A percentile compares a stretch with the other conserved stretches of the same genome.
Evolutionary conservation across 2,329 filamentous ascomycete genomes (phyloP).

Genomic region (Nannizzia gypsea): DNA sequence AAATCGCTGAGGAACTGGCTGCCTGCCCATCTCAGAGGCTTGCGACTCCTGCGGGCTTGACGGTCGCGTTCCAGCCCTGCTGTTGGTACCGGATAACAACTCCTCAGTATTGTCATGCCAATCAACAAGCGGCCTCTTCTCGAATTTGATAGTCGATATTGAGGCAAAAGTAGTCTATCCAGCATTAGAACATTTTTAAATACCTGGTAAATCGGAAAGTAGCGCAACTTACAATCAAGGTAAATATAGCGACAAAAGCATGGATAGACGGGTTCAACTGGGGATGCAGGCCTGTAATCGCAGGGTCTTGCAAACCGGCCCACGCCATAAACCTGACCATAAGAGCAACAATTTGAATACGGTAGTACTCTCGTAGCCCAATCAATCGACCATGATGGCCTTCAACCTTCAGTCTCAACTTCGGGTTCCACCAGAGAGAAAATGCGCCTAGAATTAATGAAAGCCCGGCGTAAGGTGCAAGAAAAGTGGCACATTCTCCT

Average conservation of each 20-base stretch:
- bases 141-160: slow-evolving; percentile 28
- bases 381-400: slow-evolving; percentile 31
- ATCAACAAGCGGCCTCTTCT: slow-evolving; percentile 31
- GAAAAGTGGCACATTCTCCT: slow-evolving; percentile 20
- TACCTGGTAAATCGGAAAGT: not conserved
- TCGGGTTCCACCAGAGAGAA: slow-evolving; percentile 41
- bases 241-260: slow-evolving; percentile 30
- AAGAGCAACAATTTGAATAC: slow-evolving; percentile 36
- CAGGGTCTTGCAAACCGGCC: slow-evolving; percentile 32
- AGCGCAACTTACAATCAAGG: slow-evolving; percentile 24
- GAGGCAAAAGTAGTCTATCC: slow-evolving; percentile 28
- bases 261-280: slow-evolving; percentile 27
- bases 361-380: slow-evolving; percentile 36
- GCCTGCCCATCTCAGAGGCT: slow-evolving; percentile 12
- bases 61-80: slow-evolving; percentile 13
- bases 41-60: slow-evolving; percentile 13
- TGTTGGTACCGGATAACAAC: slow-evolving; percentile 18
- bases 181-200: slow-evolving; percentile 15
- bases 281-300: slow-evolving; percentile 23
- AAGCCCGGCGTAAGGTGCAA: slow-evolving; percentile 26
- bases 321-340: slow-evolving; percentile 34
- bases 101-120: slow-evolving; percentile 30
- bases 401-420: slow-evolving; percentile 33
- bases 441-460: slow-evolving; percentile 33
- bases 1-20: slow-evolving; percentile 22